Percentiles rank a stretch among this genome's conserved stretches.
Conservation (phyloP, 768 basidiomycete genomes). For the Astraeus odoratus region DNA sequence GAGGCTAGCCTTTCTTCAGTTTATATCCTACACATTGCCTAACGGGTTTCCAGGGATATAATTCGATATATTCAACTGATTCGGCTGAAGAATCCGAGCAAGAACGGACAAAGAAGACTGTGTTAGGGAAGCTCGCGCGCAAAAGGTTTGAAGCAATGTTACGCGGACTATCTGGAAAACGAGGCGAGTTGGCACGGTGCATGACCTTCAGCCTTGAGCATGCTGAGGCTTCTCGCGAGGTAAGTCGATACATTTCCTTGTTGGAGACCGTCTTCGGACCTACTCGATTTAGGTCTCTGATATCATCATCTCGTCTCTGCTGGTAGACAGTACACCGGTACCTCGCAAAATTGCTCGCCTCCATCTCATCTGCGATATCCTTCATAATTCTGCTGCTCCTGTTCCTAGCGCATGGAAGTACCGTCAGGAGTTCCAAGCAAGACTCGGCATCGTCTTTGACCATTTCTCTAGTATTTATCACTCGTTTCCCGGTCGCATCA, state of each 20-base stretch:
- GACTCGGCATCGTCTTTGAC: conserved; percentile 92
- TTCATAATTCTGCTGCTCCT: conserved; percentile 93
- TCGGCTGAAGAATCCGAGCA: conserved; percentile 91
- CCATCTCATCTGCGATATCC: conserved; percentile 93
- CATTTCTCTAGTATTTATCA: conserved; percentile 92
- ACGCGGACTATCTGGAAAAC: conserved; percentile 73
- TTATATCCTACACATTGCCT: conserved; percentile 4
- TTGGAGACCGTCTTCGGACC: conserved; percentile 1
- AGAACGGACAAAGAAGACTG: conserved; percentile 71
- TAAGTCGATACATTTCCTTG: conserved; percentile 23
- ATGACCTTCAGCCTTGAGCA: conserved; percentile 98
- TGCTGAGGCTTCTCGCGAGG: conserved; percentile 93
- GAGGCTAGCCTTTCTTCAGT: conserved; percentile 41
- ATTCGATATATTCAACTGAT: conserved; percentile 86
- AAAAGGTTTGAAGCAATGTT: conserved; percentile 88
- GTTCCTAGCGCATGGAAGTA: conserved; percentile 98
- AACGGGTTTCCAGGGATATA: conserved; percentile 68
- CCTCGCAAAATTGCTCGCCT: conserved; percentile 94
- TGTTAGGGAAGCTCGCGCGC: conserved; percentile 72
- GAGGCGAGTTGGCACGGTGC: conserved; percentile 87
- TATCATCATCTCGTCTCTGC: conserved; percentile 81
- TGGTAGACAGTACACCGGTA: conserved; percentile 91
- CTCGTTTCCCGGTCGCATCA: conserved; percentile 93
- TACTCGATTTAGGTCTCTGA: conserved; percentile 63
- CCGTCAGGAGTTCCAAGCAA: conserved; percentile 86